A percentile compares a stretch with the other conserved stretches of the same genome.
Evolutionary conservation across 2,329 filamentous ascomycete species (phyloP).

Genomic region (Calonectria hawksworthii): DNA sequence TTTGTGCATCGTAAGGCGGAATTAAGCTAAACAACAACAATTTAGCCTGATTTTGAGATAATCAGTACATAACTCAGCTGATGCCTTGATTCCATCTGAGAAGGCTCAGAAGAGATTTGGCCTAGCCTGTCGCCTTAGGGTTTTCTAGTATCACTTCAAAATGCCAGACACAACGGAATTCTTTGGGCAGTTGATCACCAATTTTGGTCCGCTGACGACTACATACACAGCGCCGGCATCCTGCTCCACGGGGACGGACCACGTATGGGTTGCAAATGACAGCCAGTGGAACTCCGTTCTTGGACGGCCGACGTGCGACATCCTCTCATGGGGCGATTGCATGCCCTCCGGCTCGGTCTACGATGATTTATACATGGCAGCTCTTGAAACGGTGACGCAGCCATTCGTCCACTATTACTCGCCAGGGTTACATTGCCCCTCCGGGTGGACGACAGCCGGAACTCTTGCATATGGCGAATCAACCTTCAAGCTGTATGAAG

Average conservation of each 20-base stretch:
- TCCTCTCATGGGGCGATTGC: constrained; percentile 31
- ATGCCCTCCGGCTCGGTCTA: constrained; percentile 35
- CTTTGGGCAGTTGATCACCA: constrained; percentile 42
- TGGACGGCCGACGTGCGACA: constrained; percentile 26
- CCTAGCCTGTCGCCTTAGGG: background rate
- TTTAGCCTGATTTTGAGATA: background rate
- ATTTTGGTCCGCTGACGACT: constrained; percentile 49
- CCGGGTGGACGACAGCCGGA: constrained; percentile 43
- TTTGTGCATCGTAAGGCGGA: background rate
- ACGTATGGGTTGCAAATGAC: constrained; percentile 11
- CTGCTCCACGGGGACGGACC: constrained; percentile 35
- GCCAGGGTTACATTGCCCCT: constrained; percentile 41
- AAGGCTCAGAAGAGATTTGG: too few species aligned
- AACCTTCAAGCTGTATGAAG: constrained; percentile 1
- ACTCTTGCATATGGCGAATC: constrained; percentile 22
- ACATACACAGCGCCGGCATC: constrained; percentile 44
- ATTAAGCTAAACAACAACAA: background rate
- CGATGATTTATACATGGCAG: constrained; percentile 20
- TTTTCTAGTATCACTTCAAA: background rate
- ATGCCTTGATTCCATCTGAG: too few species aligned
- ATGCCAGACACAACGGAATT: constrained; percentile 45
- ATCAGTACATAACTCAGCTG: background rate
- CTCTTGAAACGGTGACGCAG: background rate
- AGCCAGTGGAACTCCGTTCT: background rate
- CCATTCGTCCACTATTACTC: constrained; percentile 40